phyloP scores from a whole-genome alignment of 805 yeast genomes.

The Metschnikowia hibisci region DNA sequence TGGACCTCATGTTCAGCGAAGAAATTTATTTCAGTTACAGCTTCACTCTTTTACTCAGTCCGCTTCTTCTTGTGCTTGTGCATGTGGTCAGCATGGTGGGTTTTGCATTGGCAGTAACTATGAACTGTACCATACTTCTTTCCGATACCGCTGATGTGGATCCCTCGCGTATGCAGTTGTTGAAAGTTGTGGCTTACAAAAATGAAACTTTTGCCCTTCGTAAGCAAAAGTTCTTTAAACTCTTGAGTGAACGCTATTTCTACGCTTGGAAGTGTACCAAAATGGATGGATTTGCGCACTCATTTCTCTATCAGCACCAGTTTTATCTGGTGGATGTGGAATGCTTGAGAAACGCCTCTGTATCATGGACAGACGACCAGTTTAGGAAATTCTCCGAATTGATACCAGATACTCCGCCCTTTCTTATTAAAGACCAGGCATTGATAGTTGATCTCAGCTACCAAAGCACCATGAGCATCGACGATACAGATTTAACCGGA shows the following conservation, averaged over 20 bases:
- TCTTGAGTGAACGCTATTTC: conserved; percentile 16
- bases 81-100: conserved; percentile 12
- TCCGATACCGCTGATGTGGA: not conserved
- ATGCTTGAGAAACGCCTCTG: conserved; percentile 6
- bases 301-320: conserved; percentile 2
- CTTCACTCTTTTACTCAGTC: conserved; percentile 13
- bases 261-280: conserved; percentile 18
- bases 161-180: not conserved
- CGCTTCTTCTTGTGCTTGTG: conserved; percentile 9
- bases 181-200: not conserved
- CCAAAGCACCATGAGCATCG: conserved; percentile 6
- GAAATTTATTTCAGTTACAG: conserved; percentile 8
- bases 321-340: conserved; percentile 8
- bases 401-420: conserved; percentile 9
- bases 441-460: conserved; percentile 10
- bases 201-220: conserved; percentile 6
- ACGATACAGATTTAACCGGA: conserved; percentile 11
- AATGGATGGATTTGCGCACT: conserved; percentile 9
- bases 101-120: conserved; percentile 11
- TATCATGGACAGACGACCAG: conserved; percentile 12
- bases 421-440: conserved; percentile 1
- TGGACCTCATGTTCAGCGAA: conserved; percentile 13
- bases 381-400: conserved; percentile 7
- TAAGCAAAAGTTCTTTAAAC: conserved; percentile 9
- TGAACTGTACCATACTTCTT: conserved; percentile 10